Evolutionary conservation across 202 grass and related monocot species (phyloP).

Genomic region (Elaeis oleifera): DNA sequence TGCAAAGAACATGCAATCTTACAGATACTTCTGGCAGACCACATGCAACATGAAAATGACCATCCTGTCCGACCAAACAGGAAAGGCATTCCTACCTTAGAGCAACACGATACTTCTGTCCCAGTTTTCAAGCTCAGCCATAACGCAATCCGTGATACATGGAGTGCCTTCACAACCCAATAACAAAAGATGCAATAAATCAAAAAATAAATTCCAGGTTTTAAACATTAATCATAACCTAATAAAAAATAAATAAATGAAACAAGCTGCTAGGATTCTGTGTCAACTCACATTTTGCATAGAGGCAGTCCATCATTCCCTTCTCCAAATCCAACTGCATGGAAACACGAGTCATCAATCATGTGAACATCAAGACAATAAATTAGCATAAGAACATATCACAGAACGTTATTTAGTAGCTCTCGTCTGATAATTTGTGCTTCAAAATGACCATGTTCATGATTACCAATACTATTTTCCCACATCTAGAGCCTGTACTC

Average conservation of each 20-base stretch:
- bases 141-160: conserved; percentile 89
- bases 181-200: conserved; percentile 12
- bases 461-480: background rate
- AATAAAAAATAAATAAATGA: conserved; percentile 5
- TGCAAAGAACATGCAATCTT: too few species aligned
- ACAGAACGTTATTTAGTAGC: background rate
- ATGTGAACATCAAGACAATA: conserved; percentile 1
- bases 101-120: conserved; percentile 91
- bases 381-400: too few species aligned
- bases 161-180: conserved; percentile 55
- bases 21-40: too few species aligned
- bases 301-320: conserved; percentile 94
- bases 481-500: background rate
- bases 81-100: conserved; percentile 37
- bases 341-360: conserved; percentile 14
- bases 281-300: conserved; percentile 80
- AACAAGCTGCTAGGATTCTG: background rate
- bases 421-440: background rate
- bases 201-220: background rate
- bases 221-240: conserved; percentile 9
- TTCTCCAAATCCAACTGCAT: conserved; percentile 92
- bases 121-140: conserved; percentile 91
- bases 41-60: too few species aligned
- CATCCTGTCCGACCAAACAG: too few species aligned
- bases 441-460: too few species aligned